Evolutionary conservation across 768 basidiomycete species (phyloP).

Genomic region (Boletus rufocinnamomeus): DNA sequence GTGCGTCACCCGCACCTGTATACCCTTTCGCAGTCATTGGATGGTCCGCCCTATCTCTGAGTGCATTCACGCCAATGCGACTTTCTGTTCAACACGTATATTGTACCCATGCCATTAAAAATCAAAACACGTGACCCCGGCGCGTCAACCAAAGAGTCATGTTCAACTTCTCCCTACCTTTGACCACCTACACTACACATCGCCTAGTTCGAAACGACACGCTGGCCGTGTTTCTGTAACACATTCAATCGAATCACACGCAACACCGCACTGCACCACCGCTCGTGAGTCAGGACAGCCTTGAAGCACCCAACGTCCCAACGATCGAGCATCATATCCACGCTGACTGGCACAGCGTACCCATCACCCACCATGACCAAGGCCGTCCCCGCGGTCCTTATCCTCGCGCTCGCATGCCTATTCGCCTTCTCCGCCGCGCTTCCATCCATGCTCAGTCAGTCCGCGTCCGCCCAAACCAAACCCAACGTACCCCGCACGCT

Average conservation of each 20-base stretch:
- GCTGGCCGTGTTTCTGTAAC: conserved; percentile 13
- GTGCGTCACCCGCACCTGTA: background rate
- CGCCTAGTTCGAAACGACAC: conserved; percentile 6
- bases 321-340: background rate
- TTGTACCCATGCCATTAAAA: background rate
- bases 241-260: background rate
- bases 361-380: conserved; percentile 5
- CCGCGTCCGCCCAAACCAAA: background rate
- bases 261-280: background rate
- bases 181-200: background rate
- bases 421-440: conserved; percentile 9
- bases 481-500: conserved; percentile 14
- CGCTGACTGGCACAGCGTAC: conserved; percentile 2
- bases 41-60: too few relatives aligned
- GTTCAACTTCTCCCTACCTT: background rate
- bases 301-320: background rate
- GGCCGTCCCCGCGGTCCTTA: background rate
- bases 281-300: conserved; percentile 1
- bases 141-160: background rate
- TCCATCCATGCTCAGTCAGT: conserved; percentile 3
- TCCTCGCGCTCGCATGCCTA: conserved; percentile 15
- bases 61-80: background rate
- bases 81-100: background rate
- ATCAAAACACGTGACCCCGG: conserved; percentile 19
- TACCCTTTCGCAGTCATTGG: background rate